Evolutionary conservation across 305 asterid genomes (phyloP).

Genomic region (Ajuga reptans): DNA sequence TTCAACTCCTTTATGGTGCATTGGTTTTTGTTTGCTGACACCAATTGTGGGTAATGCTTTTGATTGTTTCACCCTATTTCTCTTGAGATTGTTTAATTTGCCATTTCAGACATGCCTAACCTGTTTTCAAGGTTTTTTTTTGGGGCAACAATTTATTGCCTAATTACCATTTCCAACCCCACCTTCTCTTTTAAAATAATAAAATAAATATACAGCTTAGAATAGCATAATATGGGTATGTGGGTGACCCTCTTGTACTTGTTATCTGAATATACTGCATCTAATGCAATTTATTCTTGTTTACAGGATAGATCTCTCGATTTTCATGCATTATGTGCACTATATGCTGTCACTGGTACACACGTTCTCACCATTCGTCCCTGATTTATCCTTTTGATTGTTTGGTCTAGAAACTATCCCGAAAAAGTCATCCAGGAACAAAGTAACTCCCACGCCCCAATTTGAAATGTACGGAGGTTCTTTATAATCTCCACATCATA

Average conservation of each 20-base stretch:
- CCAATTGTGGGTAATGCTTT: background rate
- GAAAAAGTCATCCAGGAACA: background rate
- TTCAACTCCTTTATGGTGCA: too few relatives aligned
- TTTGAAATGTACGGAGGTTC: background rate
- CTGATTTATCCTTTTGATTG: background rate
- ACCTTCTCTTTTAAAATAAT: too few relatives aligned
- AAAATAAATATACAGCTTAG: background rate
- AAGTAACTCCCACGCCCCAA: background rate
- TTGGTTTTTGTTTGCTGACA: background rate
- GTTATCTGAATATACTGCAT: background rate
- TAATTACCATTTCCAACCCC: background rate
- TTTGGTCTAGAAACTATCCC: background rate
- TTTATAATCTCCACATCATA: background rate
- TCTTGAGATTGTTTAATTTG: background rate
- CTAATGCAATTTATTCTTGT: constrained; percentile 20
- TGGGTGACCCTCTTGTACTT: background rate
- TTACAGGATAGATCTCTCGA: constrained; percentile 89
- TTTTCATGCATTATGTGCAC: constrained; percentile 70
- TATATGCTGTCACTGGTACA: constrained; percentile 90
- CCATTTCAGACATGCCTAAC: background rate
- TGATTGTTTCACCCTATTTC: background rate
- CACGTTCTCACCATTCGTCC: background rate
- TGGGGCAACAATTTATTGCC: background rate
- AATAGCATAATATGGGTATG: background rate
- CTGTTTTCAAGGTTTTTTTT: background rate